phyloP scores from a whole-genome alignment of 2,329 filamentous ascomycete genomes.

The Botrytis porri region DNA sequence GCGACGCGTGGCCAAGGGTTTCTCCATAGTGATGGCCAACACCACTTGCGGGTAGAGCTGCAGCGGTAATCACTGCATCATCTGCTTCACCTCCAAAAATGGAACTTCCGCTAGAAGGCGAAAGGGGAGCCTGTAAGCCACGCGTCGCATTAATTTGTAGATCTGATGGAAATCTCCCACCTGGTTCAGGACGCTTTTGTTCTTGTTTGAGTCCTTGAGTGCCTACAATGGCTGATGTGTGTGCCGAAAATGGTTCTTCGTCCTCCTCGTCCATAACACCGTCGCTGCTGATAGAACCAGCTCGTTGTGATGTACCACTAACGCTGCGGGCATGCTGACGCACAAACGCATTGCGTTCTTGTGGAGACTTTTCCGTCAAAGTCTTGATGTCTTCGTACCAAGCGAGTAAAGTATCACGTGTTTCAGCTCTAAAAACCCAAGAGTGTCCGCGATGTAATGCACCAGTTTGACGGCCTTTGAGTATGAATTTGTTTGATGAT shows the following conservation, averaged over 20 bases:
- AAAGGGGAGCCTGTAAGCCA: slow-evolving; percentile 75
- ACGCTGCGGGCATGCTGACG: slow-evolving; percentile 75
- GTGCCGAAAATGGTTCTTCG: slow-evolving; percentile 59
- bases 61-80: slow-evolving; percentile 59
- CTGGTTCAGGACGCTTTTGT: slow-evolving; percentile 75
- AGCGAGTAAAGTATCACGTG: slow-evolving; percentile 91
- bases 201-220: slow-evolving; percentile 51
- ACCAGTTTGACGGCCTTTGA: slow-evolving; percentile 93
- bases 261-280: slow-evolving; percentile 74
- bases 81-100: slow-evolving; percentile 43
- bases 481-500: slow-evolving; percentile 93
- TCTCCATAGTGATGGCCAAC: slow-evolving; percentile 31
- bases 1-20: slow-evolving; percentile 42
- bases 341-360: slow-evolving; percentile 85
- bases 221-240: slow-evolving; percentile 51
- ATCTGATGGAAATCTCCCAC: slow-evolving; percentile 96
- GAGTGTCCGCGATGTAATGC: slow-evolving; percentile 80
- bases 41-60: slow-evolving; percentile 39
- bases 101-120: slow-evolving; percentile 79
- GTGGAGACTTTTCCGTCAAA: slow-evolving; percentile 82
- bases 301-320: slow-evolving; percentile 61
- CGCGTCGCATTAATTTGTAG: slow-evolving; percentile 75
- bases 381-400: slow-evolving; percentile 90
- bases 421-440: slow-evolving; percentile 70
- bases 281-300: slow-evolving; percentile 67